These are phyloP conservation scores for Kalanchoe fedtschenkoi DNA, from an alignment of 164 flowering plant species.

Conservation along the genomic window DNA sequence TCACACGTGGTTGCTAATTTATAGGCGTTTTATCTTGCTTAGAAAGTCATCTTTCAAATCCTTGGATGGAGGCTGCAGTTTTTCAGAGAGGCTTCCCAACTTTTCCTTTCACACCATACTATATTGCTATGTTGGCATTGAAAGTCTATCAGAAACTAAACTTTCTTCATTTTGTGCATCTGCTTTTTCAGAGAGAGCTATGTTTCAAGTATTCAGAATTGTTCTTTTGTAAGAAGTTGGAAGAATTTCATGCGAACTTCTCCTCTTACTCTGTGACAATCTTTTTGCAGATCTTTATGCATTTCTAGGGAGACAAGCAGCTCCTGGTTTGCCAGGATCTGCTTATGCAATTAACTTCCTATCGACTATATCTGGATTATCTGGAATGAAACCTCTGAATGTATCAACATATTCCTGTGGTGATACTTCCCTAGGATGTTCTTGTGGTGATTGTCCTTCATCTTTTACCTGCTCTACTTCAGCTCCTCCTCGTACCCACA, in stretches of 20 bases:
- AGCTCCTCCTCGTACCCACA: constrained; percentile 37
- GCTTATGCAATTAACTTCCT: constrained; percentile 74
- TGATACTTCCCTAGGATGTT: constrained; percentile 90
- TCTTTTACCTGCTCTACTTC: constrained; percentile 58
- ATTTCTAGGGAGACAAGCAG: constrained; percentile 71
- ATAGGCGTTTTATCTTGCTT: not conserved
- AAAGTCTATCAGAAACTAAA: no score
- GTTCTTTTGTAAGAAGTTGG: not conserved
- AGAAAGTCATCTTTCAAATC: not conserved
- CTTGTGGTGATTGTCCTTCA: constrained; percentile 98
- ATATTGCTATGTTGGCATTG: not conserved
- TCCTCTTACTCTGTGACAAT: not conserved
- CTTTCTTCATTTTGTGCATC: no score
- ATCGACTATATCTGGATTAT: constrained; percentile 38
- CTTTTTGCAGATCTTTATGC: constrained; percentile 72
- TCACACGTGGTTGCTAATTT: not conserved
- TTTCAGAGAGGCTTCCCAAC: not conserved
- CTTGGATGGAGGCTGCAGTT: not conserved
- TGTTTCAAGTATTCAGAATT: not conserved
- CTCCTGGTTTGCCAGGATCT: constrained; percentile 60
- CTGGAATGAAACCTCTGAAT: constrained; percentile 91
- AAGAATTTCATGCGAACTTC: not conserved
- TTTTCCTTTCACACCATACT: not conserved
- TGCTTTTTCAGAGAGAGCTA: no score
- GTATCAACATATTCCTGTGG: constrained; percentile 79